phyloP scores from a whole-genome alignment of 1,139 yeast genomes.

The Nakaseomyces bracarensis region DNA sequence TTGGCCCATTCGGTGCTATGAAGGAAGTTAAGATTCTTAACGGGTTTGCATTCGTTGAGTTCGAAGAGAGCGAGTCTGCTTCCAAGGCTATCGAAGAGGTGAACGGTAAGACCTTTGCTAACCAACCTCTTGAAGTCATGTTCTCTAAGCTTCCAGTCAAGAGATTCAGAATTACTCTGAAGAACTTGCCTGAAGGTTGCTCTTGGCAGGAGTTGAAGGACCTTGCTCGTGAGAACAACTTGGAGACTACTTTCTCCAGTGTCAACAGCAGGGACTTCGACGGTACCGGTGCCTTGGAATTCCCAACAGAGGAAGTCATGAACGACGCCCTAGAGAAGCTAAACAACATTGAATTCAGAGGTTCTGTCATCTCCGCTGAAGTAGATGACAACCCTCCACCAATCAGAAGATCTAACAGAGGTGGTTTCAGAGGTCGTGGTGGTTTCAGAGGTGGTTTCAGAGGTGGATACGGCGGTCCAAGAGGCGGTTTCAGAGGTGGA shows the following conservation, averaged over 20 bases:
- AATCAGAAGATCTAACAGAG: constrained; percentile 45
- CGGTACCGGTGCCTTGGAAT: constrained; percentile 72
- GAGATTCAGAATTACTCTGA: constrained; percentile 60
- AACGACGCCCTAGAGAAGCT: constrained; percentile 59
- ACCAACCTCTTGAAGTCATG: constrained; percentile 58
- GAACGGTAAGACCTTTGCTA: constrained; percentile 48
- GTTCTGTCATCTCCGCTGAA: constrained; percentile 55
- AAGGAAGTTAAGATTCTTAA: constrained; percentile 61
- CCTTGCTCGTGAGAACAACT: constrained; percentile 60
- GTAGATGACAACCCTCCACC: constrained; percentile 75
- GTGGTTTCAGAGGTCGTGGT: constrained; percentile 40
- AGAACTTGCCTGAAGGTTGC: constrained; percentile 63
- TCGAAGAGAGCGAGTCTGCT: constrained; percentile 58
- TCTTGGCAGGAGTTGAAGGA: constrained; percentile 85
- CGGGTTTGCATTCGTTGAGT: constrained; percentile 72
- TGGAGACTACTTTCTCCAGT: constrained; percentile 64
- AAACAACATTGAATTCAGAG: constrained; percentile 67
- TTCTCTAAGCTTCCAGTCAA: constrained; percentile 63
- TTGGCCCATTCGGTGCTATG: constrained; percentile 56
- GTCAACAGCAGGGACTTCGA: constrained; percentile 60
- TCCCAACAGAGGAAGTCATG: constrained; percentile 65
- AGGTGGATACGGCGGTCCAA: constrained; percentile 38
- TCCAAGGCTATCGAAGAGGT: constrained; percentile 57
- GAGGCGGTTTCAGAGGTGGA: constrained; percentile 32
- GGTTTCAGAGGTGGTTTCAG: constrained; percentile 39